Base-by-base conservation (phyloP, 768 basidiomycete genomes). In the Cystofilobasidium ferigula region DNA sequence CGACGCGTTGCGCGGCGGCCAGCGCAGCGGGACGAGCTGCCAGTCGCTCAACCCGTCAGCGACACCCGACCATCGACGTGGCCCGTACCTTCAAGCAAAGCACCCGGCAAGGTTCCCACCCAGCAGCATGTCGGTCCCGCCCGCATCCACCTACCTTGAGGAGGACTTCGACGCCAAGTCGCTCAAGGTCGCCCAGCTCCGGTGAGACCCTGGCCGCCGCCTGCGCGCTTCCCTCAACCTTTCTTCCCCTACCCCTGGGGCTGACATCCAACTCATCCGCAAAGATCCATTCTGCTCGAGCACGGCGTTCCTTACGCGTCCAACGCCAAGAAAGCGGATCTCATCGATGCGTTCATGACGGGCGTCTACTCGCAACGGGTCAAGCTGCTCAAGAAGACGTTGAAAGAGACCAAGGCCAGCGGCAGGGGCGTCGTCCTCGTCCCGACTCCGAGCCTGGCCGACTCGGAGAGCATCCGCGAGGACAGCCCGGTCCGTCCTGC, bases 101-200 rank as follows among this genome's bases (percentile, higher is more conserved):
- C 45, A 47, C 14, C 40, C 13, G 20, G 14, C 7, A 14, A 14
- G 6, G 45, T 7, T 16, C n/a, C n/a, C 45, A 22, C 22, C 28
- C 8, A 16, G 28, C 28, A 54, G 3, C 28, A 54, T 54, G 51
- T 60, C 58, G 10, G 58, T 60, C n/a, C 58, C 58, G 26, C 22
- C 38, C n/a, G 36, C 35, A 60, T 57, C 57, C 34, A 51, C 60
- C n/a, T 67, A 67, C 56, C 59, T 67, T n/a, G 65, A 48, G 36
- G 65, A 61, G 36, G 65, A 32, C 26, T 67, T 67, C 51, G 65
- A 67, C 14, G 58, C 65, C n/a, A n/a, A n/a, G 2, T 28, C 26
- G 12, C 60, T 67, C 51, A 61, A 57, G 42, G 65, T 67, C 30
- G 47, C 65, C 30, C 60, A 67, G 51, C 60, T 67, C 3, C 42